Conservation (phyloP, 768 basidiomycete species). For the Fomitopsis pulvina region DNA sequence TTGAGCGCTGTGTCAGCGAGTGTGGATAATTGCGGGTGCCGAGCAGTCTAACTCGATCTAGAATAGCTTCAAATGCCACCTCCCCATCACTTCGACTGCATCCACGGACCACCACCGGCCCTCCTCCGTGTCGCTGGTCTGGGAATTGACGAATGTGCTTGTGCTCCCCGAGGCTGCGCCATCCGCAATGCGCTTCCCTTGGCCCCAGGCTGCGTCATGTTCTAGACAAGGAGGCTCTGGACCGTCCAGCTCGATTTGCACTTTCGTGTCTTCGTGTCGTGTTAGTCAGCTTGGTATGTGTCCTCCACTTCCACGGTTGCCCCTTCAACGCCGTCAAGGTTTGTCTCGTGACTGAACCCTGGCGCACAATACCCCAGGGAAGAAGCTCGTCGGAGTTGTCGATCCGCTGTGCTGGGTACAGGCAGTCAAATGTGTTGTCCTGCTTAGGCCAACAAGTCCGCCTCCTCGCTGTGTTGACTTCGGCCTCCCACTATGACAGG, state of each 20-base stretch:
- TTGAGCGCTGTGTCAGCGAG: background rate
- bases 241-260: background rate
- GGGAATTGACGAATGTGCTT: background rate
- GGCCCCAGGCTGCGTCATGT: background rate
- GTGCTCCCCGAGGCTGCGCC: background rate
- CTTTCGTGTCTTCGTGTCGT: background rate
- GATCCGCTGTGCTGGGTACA: background rate
- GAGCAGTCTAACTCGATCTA: conserved; percentile 1
- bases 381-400: background rate
- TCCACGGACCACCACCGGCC: background rate
- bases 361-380: background rate
- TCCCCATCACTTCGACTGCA: background rate
- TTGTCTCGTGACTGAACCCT: background rate
- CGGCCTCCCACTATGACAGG: background rate
- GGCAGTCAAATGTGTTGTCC: background rate
- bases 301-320: background rate
- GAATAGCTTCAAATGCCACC: background rate
- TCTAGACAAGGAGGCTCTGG: background rate
- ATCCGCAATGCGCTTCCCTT: background rate
- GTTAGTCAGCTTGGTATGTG: background rate
- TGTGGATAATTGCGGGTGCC: background rate
- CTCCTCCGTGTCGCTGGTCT: background rate
- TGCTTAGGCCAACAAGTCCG: background rate
- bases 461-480: background rate
- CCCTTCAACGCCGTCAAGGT: conserved; percentile 2